These are phyloP conservation scores for Talaromyces liani DNA, from an alignment of 495 filamentous ascomycete genomes.

Conservation along the genomic window DNA sequence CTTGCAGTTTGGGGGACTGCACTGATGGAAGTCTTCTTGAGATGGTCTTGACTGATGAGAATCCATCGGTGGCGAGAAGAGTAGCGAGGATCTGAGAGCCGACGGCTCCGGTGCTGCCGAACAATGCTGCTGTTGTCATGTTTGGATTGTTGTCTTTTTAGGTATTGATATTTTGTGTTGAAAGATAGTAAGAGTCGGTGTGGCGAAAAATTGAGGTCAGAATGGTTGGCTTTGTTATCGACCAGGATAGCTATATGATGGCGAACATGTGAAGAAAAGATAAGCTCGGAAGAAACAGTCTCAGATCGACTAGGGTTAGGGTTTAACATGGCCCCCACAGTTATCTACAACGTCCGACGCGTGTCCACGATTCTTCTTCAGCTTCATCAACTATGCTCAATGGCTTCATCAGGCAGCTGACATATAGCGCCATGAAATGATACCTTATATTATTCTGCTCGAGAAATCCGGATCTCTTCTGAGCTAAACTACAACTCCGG, in stretches of 20 bases:
- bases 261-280: background rate
- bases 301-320: background rate
- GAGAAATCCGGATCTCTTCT: background rate
- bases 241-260: background rate
- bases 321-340: background rate
- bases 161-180: background rate
- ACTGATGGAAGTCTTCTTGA: slow-evolving; percentile 44
- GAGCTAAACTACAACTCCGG: background rate
- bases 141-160: background rate
- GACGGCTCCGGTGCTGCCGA: slow-evolving; percentile 51
- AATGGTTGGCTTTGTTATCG: background rate
- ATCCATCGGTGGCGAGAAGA: slow-evolving; percentile 37
- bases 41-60: slow-evolving; percentile 46
- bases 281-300: background rate
- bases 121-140: slow-evolving; percentile 39
- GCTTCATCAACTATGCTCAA: background rate
- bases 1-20: slow-evolving; percentile 40
- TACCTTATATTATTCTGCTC: background rate
- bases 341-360: background rate
- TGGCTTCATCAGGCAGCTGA: background rate
- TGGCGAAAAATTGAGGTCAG: background rate
- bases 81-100: slow-evolving; percentile 50
- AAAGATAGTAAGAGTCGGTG: background rate
- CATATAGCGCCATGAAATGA: background rate
- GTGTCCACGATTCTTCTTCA: background rate